Base-by-base conservation (phyloP, 106 monocot genomes). In the Allium sativum region DNA sequence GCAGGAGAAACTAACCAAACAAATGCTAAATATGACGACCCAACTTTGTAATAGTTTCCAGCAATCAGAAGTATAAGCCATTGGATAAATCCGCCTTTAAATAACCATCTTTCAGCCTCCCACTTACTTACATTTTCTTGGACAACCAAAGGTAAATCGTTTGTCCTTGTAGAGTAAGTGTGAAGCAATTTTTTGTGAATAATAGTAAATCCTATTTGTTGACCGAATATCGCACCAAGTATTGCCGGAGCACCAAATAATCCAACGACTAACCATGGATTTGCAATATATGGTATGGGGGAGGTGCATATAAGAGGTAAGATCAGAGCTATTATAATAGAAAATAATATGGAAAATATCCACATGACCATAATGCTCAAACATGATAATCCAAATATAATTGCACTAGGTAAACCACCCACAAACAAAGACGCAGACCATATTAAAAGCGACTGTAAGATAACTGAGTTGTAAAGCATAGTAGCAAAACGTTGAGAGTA, bases 71-170 rank as follows among this genome's bases (percentile, higher is more conserved):
- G 71, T 42, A 80, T 18, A 53, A 85, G 70, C 92, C 92, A 98
- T 73, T 88, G 92, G 53, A 92, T 60, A 76, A 88, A 82, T 44
- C 98, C 98, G 69, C 85, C 52, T 78, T 98, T 98, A 63, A 88
- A 98, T 72, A 98, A 65, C 92, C 98, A 98, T 76, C 98, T 92
- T 74, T 98, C 98, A 63, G 82, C 72, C 66, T 96, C 91, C 61
- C 76, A 76, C 17, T 76, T 75, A 3, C 77, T 55, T 60, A 75
- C 62, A 64, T 77, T 72, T 69, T 76, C 76, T 69, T 48, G 45
- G 20, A 48, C 17, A 53, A 18, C 62, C 17, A 41, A 40, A 64
- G 70, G 10, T 48, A 76, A 64, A 0, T 41, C 72, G 42, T 63
- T 12, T 5, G 10, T 46, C 48, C 71, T 67, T 80, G 51, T 66